Evolutionary conservation across 2,329 filamentous ascomycete genomes (phyloP), one percentile per base, ranked within the genome.

Genomic region (Pseudogymnoascus sp.): DNA sequence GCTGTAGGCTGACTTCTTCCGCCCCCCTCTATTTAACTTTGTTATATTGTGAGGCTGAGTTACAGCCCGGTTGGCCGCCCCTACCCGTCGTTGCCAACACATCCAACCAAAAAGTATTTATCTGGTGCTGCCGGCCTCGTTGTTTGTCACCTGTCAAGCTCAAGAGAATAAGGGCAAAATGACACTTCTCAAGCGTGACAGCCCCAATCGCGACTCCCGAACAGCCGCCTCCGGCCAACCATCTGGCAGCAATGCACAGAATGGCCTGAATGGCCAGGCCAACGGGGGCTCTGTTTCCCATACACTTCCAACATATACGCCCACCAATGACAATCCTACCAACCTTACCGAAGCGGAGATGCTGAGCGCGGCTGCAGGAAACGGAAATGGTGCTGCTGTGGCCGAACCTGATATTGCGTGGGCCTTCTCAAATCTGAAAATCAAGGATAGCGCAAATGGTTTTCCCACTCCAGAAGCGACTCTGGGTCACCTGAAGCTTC

Each of bases 401-500:
- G 11, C 44, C 44, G 7, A 50, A 10, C 44, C 44, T 50, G 44
- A 50, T 26, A 50, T 50, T 50, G 44, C 68, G 1, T 50, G 44
- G 44, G 73, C 76, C 26, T 77, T 78, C 64, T 66, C 73, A 17
- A 70, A 74, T 41, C 72, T 79, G 10, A 65, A 68, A 0, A 65
- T 82, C 13, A 66, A 71, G 6, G 60, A 68, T 0, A 59, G 66
- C 13, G 62, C 69, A 9, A 60, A 63, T 2, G 65, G 72, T 4
- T 66, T 69, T 15, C 79, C 83, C 1, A 75, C 76, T 1, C 71
- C 72, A 4, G 79, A 86, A 63, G 79, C 84, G 41, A 90, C 87
- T 65, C 80, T 90, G 21, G 86, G 84, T 0, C 90, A 94, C 71
- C 78, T 93, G 29, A 90, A 90, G 71, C 77, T 93, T 0, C 78